Conservation (phyloP, 257 asterid species). For the Solanum appendiculatum region DNA sequence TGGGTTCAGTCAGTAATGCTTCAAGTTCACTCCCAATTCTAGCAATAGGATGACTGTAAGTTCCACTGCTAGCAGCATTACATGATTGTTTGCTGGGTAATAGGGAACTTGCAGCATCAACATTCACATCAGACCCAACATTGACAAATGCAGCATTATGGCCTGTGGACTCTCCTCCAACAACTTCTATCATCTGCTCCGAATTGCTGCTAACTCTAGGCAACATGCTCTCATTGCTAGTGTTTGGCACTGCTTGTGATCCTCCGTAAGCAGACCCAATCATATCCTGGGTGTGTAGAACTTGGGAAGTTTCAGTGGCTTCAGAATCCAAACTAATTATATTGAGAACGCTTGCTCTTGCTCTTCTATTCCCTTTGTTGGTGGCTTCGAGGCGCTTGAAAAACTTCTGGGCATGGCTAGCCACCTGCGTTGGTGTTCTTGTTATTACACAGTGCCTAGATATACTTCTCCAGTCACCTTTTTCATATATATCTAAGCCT, state of each 20-base stretch:
- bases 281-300: not conserved
- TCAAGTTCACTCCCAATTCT: not conserved
- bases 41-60: not conserved
- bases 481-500: not conserved
- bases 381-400: too few relatives aligned
- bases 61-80: not conserved
- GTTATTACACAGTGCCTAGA: not conserved
- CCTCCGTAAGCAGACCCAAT: not conserved
- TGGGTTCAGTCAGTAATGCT: not conserved
- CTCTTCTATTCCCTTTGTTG: too few relatives aligned
- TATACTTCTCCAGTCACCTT: constrained; percentile 1
- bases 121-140: not conserved
- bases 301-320: not conserved
- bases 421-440: not conserved
- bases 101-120: not conserved
- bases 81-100: not conserved
- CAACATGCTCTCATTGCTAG: not conserved
- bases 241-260: not conserved
- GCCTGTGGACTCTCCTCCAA: not conserved
- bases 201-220: not conserved
- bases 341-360: too few relatives aligned
- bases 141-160: not conserved
- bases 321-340: too few relatives aligned
- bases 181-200: not conserved
- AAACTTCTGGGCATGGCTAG: too few relatives aligned